Percentiles rank a stretch among this genome's conserved stretches.
phyloP scores from a whole-genome alignment of 768 basidiomycete species.

The Phylloporus arenicola region DNA sequence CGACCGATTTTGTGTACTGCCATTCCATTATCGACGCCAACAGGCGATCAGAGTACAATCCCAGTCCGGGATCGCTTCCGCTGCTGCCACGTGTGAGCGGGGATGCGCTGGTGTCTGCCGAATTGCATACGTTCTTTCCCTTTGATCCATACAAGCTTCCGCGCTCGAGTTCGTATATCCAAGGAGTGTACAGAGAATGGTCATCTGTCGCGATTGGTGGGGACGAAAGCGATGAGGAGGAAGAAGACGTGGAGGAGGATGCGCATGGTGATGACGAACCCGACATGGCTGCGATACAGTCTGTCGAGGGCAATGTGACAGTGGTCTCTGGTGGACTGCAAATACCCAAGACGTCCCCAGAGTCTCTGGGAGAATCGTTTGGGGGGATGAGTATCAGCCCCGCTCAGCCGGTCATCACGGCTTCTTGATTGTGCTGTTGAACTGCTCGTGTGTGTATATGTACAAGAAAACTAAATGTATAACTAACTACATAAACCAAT shows the following conservation, averaged over 20 bases:
- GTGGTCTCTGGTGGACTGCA: conserved; percentile 14
- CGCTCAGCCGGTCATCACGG: neutral
- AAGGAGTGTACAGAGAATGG: conserved; percentile 89
- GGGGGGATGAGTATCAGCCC: conserved; percentile 87
- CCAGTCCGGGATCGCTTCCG: conserved; percentile 20
- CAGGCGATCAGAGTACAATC: conserved; percentile 54
- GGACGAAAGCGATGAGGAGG: conserved; percentile 68
- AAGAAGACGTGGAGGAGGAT: conserved; percentile 47
- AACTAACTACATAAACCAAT: no score
- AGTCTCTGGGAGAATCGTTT: conserved; percentile 56
- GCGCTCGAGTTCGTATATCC: conserved; percentile 69
- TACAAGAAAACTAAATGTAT: neutral
- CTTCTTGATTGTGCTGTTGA: conserved; percentile 1
- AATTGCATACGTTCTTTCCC: conserved; percentile 93
- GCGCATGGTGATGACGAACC: conserved; percentile 27
- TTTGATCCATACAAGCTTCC: conserved; percentile 96
- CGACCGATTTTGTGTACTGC: conserved; percentile 89
- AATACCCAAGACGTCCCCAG: conserved; percentile 18
- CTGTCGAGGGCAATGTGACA: neutral
- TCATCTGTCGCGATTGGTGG: conserved; percentile 64
- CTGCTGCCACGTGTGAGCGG: conserved; percentile 22
- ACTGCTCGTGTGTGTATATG: neutral
- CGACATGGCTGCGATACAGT: neutral
- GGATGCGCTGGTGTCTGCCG: conserved; percentile 45
- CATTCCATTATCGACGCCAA: conserved; percentile 91